A percentile compares a stretch with the other conserved stretches of the same genome.
Evolutionary conservation across 805 yeast species (phyloP).

Genomic region (Lachancea nothofagi): DNA sequence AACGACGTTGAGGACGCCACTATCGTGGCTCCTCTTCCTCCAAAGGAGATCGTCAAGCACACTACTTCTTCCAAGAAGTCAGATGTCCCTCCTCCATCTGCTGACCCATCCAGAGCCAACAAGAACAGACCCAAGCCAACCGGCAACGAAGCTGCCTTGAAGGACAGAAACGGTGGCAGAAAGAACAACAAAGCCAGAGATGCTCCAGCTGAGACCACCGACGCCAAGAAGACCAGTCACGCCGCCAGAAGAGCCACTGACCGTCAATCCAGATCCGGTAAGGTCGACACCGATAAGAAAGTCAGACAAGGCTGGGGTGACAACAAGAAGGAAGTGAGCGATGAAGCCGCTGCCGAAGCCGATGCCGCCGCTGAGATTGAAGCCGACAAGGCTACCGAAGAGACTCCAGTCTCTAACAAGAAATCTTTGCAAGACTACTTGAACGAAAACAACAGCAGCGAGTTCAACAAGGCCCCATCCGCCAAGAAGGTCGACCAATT

Average conservation of each 20-base stretch:
- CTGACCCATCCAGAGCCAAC: constrained; percentile 74
- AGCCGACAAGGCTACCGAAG: constrained; percentile 42
- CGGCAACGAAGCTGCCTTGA: constrained; percentile 87
- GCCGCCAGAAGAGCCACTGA: constrained; percentile 50
- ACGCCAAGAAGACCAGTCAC: constrained; percentile 49
- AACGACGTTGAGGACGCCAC: constrained; percentile 84
- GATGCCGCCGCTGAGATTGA: constrained; percentile 42
- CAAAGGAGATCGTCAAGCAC: constrained; percentile 77
- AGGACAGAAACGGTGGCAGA: constrained; percentile 67
- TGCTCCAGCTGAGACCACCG: constrained; percentile 46
- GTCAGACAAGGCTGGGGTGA: constrained; percentile 87
- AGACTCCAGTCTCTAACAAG: constrained; percentile 45
- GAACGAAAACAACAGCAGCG: constrained; percentile 51
- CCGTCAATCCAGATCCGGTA: constrained; percentile 82
- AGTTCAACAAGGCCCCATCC: constrained; percentile 46
- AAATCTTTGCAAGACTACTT: constrained; percentile 85
- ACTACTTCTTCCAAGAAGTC: constrained; percentile 80
- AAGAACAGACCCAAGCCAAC: constrained; percentile 62
- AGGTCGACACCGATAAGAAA: constrained; percentile 80
- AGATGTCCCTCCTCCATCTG: constrained; percentile 75
- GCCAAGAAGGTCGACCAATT: constrained; percentile 33
- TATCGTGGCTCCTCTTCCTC: constrained; percentile 42
- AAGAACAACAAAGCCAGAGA: constrained; percentile 44
- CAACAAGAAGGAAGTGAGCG: constrained; percentile 61
- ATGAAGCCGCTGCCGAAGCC: constrained; percentile 47